These are phyloP conservation scores for Neurospora terricola DNA, from an alignment of 495 filamentous ascomycete species.

Conservation along the genomic window DNA sequence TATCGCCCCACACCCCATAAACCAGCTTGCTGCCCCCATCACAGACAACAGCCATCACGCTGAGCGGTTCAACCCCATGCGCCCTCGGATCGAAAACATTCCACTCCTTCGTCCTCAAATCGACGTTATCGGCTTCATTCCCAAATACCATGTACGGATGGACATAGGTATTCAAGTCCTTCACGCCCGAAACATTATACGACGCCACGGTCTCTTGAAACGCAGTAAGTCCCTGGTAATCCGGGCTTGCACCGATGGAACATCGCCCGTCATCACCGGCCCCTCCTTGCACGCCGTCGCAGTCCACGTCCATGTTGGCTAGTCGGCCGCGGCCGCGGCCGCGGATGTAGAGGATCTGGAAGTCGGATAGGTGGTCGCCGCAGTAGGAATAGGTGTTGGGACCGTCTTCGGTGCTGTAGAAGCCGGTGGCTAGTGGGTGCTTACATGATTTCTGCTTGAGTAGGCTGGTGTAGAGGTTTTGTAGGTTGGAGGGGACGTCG, in stretches of 20 bases:
- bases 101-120: slow-evolving; percentile 22
- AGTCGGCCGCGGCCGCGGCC: slow-evolving; percentile 13
- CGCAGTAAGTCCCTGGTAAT: slow-evolving; percentile 44
- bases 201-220: slow-evolving; percentile 38
- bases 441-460: slow-evolving; percentile 17
- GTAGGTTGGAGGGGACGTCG: slow-evolving; percentile 20
- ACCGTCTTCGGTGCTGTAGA: slow-evolving; percentile 21
- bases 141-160: slow-evolving; percentile 62
- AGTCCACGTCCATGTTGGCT: slow-evolving; percentile 58
- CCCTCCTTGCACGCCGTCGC: slow-evolving; percentile 44
- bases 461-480: slow-evolving; percentile 23
- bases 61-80: slow-evolving; percentile 46
- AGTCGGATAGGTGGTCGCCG: slow-evolving; percentile 22
- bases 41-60: slow-evolving; percentile 56
- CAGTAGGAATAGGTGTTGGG: slow-evolving; percentile 27
- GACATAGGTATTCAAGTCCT: slow-evolving; percentile 50
- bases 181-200: slow-evolving; percentile 29
- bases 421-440: slow-evolving; percentile 13
- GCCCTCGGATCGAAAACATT: slow-evolving; percentile 36
- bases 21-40: slow-evolving; percentile 39
- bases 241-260: slow-evolving; percentile 25
- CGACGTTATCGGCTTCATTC: slow-evolving; percentile 30
- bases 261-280: slow-evolving; percentile 39
- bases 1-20: slow-evolving; percentile 60
- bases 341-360: slow-evolving; percentile 25